A percentile compares a stretch with the other conserved stretches of the same genome.
Conservation (phyloP, 257 asterid species). For the Ballota nigra region DNA sequence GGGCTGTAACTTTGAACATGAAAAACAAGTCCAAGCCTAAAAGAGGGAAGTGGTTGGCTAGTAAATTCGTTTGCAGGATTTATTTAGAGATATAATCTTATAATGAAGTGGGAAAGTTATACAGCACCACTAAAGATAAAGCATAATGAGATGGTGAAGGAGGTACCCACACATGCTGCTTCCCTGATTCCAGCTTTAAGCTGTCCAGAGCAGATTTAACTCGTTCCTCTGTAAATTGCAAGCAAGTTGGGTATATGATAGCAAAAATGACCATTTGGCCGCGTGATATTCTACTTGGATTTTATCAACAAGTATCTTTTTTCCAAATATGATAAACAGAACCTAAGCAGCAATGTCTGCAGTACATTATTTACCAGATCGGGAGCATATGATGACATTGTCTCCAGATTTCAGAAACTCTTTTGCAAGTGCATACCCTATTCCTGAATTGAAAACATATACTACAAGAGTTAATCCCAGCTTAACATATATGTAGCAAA, state of each 20-base stretch:
- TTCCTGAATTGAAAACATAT: constrained; percentile 52
- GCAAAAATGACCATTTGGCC: no score
- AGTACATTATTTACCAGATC: constrained; percentile 56
- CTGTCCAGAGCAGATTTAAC: constrained; percentile 67
- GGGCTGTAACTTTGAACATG: neutral
- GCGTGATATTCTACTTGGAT: neutral
- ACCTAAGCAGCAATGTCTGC: neutral
- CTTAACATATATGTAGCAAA: neutral
- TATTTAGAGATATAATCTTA: neutral
- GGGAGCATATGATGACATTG: constrained; percentile 84
- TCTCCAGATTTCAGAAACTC: constrained; percentile 90
- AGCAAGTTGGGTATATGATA: neutral
- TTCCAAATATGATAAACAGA: neutral
- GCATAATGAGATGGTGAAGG: constrained; percentile 46
- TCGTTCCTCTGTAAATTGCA: constrained; percentile 60
- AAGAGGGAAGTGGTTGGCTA: constrained; percentile 4
- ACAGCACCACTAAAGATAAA: constrained; percentile 9
- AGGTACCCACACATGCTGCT: constrained; percentile 99
- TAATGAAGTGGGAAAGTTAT: neutral
- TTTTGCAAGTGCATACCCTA: constrained; percentile 91
- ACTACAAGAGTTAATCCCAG: neutral
- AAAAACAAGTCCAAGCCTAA: constrained; percentile 9
- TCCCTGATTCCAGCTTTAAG: constrained; percentile 71
- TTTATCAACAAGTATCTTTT: neutral
- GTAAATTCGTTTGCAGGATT: constrained; percentile 9